Evolutionary conservation across 2,329 filamentous ascomycete genomes (phyloP).

Genomic region (Didymella pomorum): DNA sequence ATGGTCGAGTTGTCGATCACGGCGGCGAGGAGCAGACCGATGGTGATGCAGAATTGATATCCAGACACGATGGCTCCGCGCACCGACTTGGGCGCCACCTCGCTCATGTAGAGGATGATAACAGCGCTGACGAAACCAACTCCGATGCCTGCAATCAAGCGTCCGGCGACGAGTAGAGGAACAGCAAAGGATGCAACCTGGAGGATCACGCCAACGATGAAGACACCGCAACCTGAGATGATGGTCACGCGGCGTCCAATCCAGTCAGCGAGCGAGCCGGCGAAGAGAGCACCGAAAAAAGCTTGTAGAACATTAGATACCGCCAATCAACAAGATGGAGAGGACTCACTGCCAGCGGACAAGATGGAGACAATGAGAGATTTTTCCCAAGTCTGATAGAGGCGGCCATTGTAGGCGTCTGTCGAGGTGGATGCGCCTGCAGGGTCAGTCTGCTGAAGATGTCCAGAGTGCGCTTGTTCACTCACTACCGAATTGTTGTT

Average conservation of each 20-base stretch:
- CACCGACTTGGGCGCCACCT: slow-evolving; percentile 75
- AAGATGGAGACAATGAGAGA: slow-evolving; percentile 83
- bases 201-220: slow-evolving; percentile 50
- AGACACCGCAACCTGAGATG: slow-evolving; percentile 47
- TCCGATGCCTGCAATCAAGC: slow-evolving; percentile 51
- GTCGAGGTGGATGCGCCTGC: slow-evolving; percentile 62
- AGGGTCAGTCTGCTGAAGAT: slow-evolving; percentile 40
- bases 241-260: slow-evolving; percentile 74
- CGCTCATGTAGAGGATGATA: slow-evolving; percentile 79
- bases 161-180: slow-evolving; percentile 48
- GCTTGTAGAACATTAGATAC: slow-evolving; percentile 54
- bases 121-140: slow-evolving; percentile 52
- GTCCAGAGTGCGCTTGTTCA: not conserved
- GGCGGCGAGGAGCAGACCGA: slow-evolving; percentile 78
- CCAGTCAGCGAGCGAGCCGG: slow-evolving; percentile 71
- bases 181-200: slow-evolving; percentile 48
- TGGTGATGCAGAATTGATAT: slow-evolving; percentile 84
- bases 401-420: slow-evolving; percentile 51
- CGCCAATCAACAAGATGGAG: not conserved
- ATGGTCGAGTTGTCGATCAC: slow-evolving; percentile 77
- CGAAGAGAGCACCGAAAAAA: slow-evolving; percentile 76
- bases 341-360: slow-evolving; percentile 65
- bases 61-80: slow-evolving; percentile 75
- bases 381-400: slow-evolving; percentile 60
- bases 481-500: slow-evolving; percentile 53